phyloP scores from a whole-genome alignment of 208 protist genomes.

The Herpetomonas tarakana region DNA sequence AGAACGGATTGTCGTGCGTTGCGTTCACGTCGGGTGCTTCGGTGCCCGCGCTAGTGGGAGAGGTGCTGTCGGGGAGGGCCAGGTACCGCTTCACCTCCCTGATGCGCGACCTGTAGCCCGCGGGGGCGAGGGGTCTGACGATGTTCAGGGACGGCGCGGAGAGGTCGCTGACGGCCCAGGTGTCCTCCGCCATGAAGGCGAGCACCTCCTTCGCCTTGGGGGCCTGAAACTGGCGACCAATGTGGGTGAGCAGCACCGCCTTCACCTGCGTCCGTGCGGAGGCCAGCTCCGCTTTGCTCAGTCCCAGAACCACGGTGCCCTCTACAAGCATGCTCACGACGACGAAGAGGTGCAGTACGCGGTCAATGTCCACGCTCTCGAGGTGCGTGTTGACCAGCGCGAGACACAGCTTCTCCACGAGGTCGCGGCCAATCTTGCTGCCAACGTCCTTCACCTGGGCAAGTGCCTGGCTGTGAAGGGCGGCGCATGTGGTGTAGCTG shows the following conservation, averaged over 20 bases:
- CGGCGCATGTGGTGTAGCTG: constrained; percentile 25
- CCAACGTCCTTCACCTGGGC: constrained; percentile 41
- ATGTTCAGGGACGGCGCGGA: constrained; percentile 52
- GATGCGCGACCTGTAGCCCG: constrained; percentile 40
- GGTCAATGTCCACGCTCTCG: constrained; percentile 48
- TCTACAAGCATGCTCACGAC: constrained; percentile 75
- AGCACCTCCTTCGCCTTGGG: constrained; percentile 58
- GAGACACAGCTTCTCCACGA: constrained; percentile 70
- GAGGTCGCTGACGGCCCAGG: constrained; percentile 51
- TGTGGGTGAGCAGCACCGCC: constrained; percentile 44
- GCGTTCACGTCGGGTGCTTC: not conserved
- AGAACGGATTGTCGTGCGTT: constrained; percentile 73
- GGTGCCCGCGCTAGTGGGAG: not conserved
- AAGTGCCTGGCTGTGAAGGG: constrained; percentile 41
- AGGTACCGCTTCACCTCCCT: constrained; percentile 67
- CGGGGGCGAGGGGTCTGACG: constrained; percentile 49
- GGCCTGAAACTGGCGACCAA: constrained; percentile 46
- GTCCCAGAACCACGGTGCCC: constrained; percentile 37
- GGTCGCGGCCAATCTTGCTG: constrained; percentile 55
- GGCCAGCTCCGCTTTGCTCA: constrained; percentile 40
- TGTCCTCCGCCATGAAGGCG: constrained; percentile 65
- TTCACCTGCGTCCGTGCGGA: constrained; percentile 45
- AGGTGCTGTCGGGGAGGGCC: constrained; percentile 12
- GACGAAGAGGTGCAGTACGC: constrained; percentile 75
- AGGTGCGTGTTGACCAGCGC: constrained; percentile 42